phyloP scores from a whole-genome alignment of 169 alveolate species.

The Plasmodium fragile region DNA sequence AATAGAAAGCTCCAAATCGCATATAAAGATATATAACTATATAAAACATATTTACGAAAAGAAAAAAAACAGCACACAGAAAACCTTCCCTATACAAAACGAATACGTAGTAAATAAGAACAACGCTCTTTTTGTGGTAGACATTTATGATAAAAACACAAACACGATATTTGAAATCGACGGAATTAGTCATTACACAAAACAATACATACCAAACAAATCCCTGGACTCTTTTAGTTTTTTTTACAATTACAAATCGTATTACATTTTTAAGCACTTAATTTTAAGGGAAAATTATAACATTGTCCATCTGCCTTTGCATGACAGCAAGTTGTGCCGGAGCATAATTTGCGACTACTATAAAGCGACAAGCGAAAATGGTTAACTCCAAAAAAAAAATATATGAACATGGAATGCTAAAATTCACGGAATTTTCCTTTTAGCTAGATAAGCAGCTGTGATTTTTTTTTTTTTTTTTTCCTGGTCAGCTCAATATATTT shows the following conservation, averaged over 20 bases:
- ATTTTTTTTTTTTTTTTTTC: background rate
- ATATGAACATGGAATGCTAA: background rate
- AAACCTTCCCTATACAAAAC: constrained; percentile 17
- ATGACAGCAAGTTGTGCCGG: constrained; percentile 48
- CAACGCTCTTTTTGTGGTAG: constrained; percentile 43
- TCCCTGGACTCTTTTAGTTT: background rate
- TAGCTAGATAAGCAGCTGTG: background rate
- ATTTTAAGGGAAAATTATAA: constrained; percentile 49
- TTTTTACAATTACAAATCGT: constrained; percentile 72
- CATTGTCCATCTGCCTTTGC: constrained; percentile 49
- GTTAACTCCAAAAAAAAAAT: background rate
- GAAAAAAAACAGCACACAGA: background rate
- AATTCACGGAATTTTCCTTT: background rate
- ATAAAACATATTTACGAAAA: constrained; percentile 38
- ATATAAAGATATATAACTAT: constrained; percentile 62
- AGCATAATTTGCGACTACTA: constrained; percentile 31
- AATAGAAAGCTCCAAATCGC: constrained; percentile 63
- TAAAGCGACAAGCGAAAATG: background rate
- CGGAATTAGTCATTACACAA: constrained; percentile 64
- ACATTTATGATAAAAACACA: constrained; percentile 69
- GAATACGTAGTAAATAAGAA: constrained; percentile 54
- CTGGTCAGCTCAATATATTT: background rate
- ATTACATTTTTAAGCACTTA: constrained; percentile 63
- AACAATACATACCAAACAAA: constrained; percentile 46
- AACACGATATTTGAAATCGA: constrained; percentile 70